phyloP scores from a whole-genome alignment of 345 rosid genomes.

The Eucalyptus cloeziana region DNA sequence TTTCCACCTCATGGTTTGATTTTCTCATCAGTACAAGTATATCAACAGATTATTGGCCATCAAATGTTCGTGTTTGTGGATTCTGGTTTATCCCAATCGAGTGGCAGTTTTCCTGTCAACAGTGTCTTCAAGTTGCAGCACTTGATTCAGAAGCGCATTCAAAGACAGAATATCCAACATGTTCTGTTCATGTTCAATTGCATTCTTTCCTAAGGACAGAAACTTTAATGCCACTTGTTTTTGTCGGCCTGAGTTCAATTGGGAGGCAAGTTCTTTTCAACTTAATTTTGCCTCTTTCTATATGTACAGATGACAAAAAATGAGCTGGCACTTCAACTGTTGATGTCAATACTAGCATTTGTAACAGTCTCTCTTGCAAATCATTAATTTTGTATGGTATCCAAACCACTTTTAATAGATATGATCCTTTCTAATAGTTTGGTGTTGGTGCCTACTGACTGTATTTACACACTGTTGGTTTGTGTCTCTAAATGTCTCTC shows the following conservation, averaged over 20 bases:
- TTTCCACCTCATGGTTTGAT: neutral
- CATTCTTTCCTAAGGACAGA: conserved; percentile 31
- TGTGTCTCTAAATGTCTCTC: neutral
- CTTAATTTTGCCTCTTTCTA: neutral
- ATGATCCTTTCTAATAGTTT: neutral
- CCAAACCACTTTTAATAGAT: neutral
- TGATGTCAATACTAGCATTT: neutral
- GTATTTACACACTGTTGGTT: neutral
- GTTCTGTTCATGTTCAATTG: conserved; percentile 50
- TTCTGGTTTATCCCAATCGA: conserved; percentile 79
- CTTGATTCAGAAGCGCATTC: conserved; percentile 2
- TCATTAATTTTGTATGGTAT: neutral
- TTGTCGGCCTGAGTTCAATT: conserved; percentile 63
- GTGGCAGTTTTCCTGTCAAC: conserved; percentile 82
- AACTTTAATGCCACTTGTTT: conserved; percentile 37
- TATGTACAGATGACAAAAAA: neutral
- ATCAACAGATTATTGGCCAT: conserved; percentile 78
- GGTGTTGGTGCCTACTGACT: neutral
- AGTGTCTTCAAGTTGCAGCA: conserved; percentile 36
- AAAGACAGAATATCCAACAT: conserved; percentile 15
- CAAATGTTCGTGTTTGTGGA: conserved; percentile 59
- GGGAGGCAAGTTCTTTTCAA: conserved; percentile 50
- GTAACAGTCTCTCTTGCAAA: neutral
- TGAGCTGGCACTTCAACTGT: neutral
- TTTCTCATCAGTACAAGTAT: neutral